A percentile compares a stretch with the other conserved stretches of the same genome.
These are phyloP conservation scores for Globisporangium orthogonon DNA, from an alignment of 352 stramenopile genomes.

Conservation along the genomic window DNA sequence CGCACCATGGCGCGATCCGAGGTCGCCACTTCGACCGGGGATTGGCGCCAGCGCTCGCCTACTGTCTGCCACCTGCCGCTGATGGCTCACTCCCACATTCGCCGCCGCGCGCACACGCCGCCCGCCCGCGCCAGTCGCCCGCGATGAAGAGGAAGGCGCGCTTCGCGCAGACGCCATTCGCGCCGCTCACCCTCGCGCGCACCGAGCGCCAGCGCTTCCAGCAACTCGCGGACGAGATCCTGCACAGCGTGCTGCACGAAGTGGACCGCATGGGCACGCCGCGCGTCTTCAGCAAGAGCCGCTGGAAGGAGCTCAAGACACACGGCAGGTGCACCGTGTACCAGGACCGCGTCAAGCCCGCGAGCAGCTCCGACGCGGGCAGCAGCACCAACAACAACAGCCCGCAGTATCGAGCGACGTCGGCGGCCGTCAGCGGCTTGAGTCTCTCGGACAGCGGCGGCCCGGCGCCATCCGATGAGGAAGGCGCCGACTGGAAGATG, in stretches of 20 bases:
- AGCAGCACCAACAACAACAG: conserved; percentile 2
- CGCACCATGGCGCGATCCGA: too few relatives aligned
- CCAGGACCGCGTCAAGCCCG: conserved; percentile 5
- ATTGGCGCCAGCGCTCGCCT: neutral
- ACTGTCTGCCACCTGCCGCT: too few relatives aligned
- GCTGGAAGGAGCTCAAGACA: conserved; percentile 14
- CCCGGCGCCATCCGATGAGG: neutral
- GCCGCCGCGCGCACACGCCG: neutral
- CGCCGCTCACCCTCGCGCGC: conserved; percentile 1
- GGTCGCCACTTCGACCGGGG: too few relatives aligned
- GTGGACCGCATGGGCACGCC: conserved; percentile 8
- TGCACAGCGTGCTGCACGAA: conserved; percentile 6
- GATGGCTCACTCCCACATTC: neutral
- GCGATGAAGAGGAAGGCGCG: conserved; percentile 9
- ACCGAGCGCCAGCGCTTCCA: conserved; percentile 5
- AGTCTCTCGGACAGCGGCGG: neutral
- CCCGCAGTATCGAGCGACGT: neutral
- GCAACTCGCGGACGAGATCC: conserved; percentile 3
- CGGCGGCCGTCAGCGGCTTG: neutral
- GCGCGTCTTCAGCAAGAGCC: conserved; percentile 4
- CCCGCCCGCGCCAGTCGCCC: too few relatives aligned
- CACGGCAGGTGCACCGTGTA: conserved; percentile 12
- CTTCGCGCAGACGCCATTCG: conserved; percentile 11
- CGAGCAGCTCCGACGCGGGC: neutral
- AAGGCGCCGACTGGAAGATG: conserved; percentile 9